phyloP scores from a whole-genome alignment of 441 rosid genomes.

The Syzygium syzygioides region DNA sequence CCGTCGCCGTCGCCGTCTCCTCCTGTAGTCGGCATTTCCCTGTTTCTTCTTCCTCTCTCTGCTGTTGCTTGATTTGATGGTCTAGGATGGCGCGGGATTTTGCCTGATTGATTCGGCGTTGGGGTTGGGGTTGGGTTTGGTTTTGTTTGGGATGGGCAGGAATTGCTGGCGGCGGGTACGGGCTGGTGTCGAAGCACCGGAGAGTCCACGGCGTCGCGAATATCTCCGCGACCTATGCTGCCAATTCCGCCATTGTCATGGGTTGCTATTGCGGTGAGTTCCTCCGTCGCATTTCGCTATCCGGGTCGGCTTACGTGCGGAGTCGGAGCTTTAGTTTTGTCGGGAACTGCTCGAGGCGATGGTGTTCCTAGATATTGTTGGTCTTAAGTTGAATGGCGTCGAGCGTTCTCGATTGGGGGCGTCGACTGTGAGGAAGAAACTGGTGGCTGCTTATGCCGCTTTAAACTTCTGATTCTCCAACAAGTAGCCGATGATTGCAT shows the following conservation, averaged over 20 bases:
- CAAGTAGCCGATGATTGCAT: not conserved
- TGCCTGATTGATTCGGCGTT: not conserved
- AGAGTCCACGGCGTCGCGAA: slow-evolving; percentile 52
- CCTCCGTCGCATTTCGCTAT: not conserved
- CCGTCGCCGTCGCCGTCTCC: not conserved
- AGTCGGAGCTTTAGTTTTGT: not conserved
- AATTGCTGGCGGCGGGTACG: slow-evolving; percentile 63
- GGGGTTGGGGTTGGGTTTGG: not conserved
- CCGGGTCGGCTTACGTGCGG: not conserved
- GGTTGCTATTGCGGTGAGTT: slow-evolving; percentile 78
- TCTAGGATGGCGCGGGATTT: not conserved
- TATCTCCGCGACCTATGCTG: slow-evolving; percentile 55
- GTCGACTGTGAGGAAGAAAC: not conserved
- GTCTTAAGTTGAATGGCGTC: not conserved
- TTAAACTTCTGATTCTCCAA: not conserved
- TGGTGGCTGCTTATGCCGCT: not conserved
- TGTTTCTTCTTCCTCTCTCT: not conserved
- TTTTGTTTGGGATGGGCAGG: slow-evolving; percentile 26
- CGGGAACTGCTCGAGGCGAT: not conserved
- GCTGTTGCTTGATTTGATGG: not conserved
- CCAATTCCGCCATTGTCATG: slow-evolving; percentile 62
- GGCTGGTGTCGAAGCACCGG: slow-evolving; percentile 59
- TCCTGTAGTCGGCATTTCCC: not conserved
- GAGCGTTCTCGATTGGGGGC: not conserved
- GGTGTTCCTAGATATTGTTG: not conserved